A percentile compares a stretch with the other conserved stretches of the same genome.
These are phyloP conservation scores for Lentinula sp. DNA, from an alignment of 768 basidiomycete genomes.

Conservation along the genomic window DNA sequence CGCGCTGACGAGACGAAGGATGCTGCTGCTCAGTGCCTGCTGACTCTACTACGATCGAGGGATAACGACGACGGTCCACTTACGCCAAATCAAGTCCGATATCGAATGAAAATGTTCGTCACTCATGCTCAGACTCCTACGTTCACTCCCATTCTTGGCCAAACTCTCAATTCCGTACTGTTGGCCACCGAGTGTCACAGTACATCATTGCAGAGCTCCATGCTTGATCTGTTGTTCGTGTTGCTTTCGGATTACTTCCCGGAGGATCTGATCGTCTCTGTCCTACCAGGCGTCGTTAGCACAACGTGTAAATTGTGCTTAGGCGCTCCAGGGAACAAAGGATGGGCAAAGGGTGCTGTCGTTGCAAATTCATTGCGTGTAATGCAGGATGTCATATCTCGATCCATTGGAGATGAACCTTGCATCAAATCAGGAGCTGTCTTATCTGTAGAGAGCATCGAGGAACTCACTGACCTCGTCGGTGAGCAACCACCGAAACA, in stretches of 20 bases:
- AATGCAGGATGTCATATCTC: conserved; percentile 47
- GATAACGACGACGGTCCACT: conserved; percentile 28
- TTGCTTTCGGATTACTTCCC: conserved; percentile 56
- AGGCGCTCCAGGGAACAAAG: conserved; percentile 44
- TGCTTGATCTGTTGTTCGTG: conserved; percentile 50
- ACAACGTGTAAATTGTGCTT: conserved; percentile 67
- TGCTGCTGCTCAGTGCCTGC: conserved; percentile 65
- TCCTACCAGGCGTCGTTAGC: conserved; percentile 84
- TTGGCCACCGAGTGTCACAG: conserved; percentile 48
- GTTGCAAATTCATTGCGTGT: conserved; percentile 54
- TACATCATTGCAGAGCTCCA: conserved; percentile 54
- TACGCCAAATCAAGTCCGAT: conserved; percentile 17
- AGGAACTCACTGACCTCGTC: conserved; percentile 46
- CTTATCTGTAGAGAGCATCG: conserved; percentile 47
- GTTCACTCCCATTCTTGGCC: conserved; percentile 77
- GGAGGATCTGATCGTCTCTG: conserved; percentile 47
- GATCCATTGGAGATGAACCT: conserved; percentile 60
- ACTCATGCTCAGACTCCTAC: conserved; percentile 37
- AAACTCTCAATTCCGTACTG: conserved; percentile 74
- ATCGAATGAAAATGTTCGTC: conserved; percentile 30
- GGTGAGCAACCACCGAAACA: conserved; percentile 13
- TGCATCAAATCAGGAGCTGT: conserved; percentile 60
- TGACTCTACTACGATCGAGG: conserved; percentile 54
- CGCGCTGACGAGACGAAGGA: conserved; percentile 80
- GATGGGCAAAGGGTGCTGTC: conserved; percentile 69